These are phyloP conservation scores for Mortierella sp. DNA, from an alignment of 371 early-diverging fungal genomes.

Conservation along the genomic window DNA sequence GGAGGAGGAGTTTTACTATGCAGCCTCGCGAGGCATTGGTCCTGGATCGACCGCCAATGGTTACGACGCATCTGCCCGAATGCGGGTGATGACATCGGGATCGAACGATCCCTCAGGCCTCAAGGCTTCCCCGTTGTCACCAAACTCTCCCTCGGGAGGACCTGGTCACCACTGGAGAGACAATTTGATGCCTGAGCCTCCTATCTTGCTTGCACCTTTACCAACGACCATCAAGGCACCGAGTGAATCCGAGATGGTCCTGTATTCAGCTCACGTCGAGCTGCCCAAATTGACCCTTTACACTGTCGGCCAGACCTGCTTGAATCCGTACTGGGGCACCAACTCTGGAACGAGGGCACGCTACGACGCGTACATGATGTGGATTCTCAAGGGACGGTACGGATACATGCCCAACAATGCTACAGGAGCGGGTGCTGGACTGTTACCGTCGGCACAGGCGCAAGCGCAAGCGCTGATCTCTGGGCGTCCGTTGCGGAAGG, in stretches of 20 bases:
- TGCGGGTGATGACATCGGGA: constrained; percentile 7
- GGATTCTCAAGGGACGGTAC: constrained; percentile 55
- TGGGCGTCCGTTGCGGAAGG: constrained; percentile 2
- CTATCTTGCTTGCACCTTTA: constrained; percentile 36
- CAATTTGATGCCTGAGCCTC: constrained; percentile 34
- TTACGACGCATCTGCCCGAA: background rate
- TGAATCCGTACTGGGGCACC: constrained; percentile 50
- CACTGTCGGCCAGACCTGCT: constrained; percentile 48
- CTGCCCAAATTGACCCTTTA: constrained; percentile 50
- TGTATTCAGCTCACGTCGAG: constrained; percentile 56
- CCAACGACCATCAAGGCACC: constrained; percentile 28
- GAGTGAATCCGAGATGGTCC: constrained; percentile 42
- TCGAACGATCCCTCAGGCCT: background rate
- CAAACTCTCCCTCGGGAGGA: background rate
- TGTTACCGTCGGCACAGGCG: background rate
- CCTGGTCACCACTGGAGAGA: background rate
- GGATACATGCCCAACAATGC: constrained; percentile 20
- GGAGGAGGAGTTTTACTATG: constrained; percentile 41
- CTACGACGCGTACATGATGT: constrained; percentile 53
- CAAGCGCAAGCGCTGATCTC: background rate
- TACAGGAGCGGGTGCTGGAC: constrained; percentile 1
- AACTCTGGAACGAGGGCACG: constrained; percentile 42
- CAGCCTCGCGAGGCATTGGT: constrained; percentile 17
- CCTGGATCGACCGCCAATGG: background rate
- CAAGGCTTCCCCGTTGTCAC: background rate